Base-by-base conservation (phyloP, 2,329 filamentous ascomycete species). In the Ramularia endophylla region DNA sequence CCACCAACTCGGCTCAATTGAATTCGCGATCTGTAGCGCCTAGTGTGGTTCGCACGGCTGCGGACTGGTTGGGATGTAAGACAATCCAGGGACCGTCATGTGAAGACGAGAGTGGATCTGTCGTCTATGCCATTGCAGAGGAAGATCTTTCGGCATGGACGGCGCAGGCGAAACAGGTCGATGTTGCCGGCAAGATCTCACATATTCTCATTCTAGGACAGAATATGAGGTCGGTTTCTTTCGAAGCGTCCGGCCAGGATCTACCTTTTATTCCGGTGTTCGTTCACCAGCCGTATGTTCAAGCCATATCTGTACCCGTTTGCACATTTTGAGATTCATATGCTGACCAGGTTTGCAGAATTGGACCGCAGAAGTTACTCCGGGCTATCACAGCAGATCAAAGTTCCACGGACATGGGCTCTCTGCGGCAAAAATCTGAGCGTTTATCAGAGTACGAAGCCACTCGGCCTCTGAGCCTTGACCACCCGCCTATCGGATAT, bases 361-460 rank as follows among this genome's bases (percentile, higher is more conserved):
- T 55, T 12, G 52, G 52, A 3, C 52, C 52, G 7, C 39, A 43
- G 8, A 53, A 52, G 25, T 34, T 55, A 8, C 31, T 41, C 5
- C 40, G 48, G 25, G 48, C 44, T 7, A 18, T 54, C 4, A 34
- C 32, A 3, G 38, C 43, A 8, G 45, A 41, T 17, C 25, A 29
- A 22, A 7, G 15, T 12, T 34, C 40, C 11, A 25, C 35, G 8
- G 13, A 12, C n/a, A 25, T 25, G 22, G 11, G 6, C 11, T 25
- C 22, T 25, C 22, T 11, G 11, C 22, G 22, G 22, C 22, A 11
- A 6, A 6, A 25, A 11, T 6, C 22, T 6, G 22, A 6, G 6
- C 6, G 22, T 11, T 25, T 25, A 11, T 11, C 11, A 6, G 22
- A 25, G 22, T 25, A 25, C 11, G 22, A 11, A 25, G 22, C 22